Evolutionary conservation across 768 basidiomycete species (phyloP).

Genomic region (Scleroderma bovista): DNA sequence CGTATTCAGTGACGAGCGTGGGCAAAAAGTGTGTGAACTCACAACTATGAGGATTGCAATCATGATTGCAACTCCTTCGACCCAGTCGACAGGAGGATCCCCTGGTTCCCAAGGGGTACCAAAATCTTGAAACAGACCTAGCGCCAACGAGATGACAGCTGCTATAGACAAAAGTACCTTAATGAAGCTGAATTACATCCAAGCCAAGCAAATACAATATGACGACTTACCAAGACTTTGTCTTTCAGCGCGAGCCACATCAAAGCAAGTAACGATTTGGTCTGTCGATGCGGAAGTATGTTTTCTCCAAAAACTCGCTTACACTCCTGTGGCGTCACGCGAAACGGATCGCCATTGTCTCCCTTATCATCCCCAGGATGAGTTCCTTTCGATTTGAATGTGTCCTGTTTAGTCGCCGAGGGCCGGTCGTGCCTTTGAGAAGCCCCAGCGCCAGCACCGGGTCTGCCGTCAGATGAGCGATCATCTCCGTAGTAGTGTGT

Average conservation of each 20-base stretch:
- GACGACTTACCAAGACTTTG: constrained; percentile 70
- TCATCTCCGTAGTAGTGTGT: background rate
- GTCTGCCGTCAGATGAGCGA: constrained; percentile 8
- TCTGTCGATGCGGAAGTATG: constrained; percentile 60
- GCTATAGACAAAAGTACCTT: constrained; percentile 89
- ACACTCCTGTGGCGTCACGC: constrained; percentile 54
- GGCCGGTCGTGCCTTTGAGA: constrained; percentile 30
- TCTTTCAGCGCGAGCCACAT: constrained; percentile 89
- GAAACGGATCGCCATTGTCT: constrained; percentile 7
- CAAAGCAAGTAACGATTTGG: constrained; percentile 64
- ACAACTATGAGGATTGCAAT: constrained; percentile 73
- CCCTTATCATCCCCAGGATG: background rate
- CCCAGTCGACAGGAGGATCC: constrained; percentile 90
- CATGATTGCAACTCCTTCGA: constrained; percentile 86
- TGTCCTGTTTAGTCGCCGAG: constrained; percentile 13
- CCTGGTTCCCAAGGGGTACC: constrained; percentile 54
- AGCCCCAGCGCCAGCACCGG: constrained; percentile 26
- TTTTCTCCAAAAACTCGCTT: constrained; percentile 71
- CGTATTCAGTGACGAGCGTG: background rate
- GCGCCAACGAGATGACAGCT: constrained; percentile 86
- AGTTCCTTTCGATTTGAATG: constrained; percentile 15
- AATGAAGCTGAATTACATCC: constrained; percentile 2
- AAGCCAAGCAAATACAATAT: constrained; percentile 1
- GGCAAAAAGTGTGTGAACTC: constrained; percentile 17
- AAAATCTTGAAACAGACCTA: constrained; percentile 93